Evolutionary conservation across 805 yeast species (phyloP), one percentile per base, ranked within the genome.

Genomic region (Geotrichum ghanense): DNA sequence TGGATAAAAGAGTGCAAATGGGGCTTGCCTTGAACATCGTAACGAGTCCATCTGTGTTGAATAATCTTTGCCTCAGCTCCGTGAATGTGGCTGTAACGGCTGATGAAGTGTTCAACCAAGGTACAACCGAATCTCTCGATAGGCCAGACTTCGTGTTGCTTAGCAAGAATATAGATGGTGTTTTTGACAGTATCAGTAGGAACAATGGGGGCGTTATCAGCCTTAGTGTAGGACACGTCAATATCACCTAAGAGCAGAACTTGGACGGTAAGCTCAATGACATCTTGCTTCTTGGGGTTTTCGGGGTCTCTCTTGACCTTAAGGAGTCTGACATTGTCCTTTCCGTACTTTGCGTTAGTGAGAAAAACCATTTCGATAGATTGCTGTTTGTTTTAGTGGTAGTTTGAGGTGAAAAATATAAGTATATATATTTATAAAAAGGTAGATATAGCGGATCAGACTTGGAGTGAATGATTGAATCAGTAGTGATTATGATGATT

Each of bases 131-230:
- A 89, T 48, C 82, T 73, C 72, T 89, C 97, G 53, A 84, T 81
- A 50, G 96, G 95, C 83, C 89, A 84, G 44, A 83, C 90, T 52
- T 87, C 85, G 44, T 77, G 73, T 59, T 75, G 79, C 67, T 83
- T 84, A 53, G 95, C 96, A 54, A 84, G 81, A 26, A 89, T 73
- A 61, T 83, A 72, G 53, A 85, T 78, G 45, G 95, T 88, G 72
- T 88, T 88, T 67, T 88, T 88, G 47, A 87, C 88, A 1, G 95
- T 86, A 65, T 88, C 95, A 6, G 97, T 89, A 49, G 97, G 96
- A 44, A 89, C 94, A 58, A 89, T 79, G n/a, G 83, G 76, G 2
- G 83, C 61, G 69, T 89, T 89, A 67, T 89, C 94, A 34, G 95
- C 96, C 49, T 81, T 59, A 44, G 95, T 89, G 71, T 84, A 89